These are phyloP conservation scores for Coleophoma crateriformis DNA, from an alignment of 2,329 filamentous ascomycete species.

Conservation along the genomic window DNA sequence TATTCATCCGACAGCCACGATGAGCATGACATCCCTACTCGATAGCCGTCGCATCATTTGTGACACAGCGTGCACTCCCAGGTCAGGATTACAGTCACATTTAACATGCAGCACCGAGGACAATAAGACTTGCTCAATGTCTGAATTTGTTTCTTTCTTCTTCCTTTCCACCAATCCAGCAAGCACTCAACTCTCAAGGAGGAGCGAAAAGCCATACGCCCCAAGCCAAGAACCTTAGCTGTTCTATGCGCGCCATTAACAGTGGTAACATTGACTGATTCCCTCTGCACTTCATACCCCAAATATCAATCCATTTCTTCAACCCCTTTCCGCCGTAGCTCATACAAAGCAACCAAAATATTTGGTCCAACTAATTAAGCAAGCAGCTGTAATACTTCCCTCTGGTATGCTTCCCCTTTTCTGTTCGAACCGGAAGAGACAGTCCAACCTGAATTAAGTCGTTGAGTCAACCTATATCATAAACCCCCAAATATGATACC, in stretches of 20 bases:
- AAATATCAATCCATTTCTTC: conserved; percentile 5
- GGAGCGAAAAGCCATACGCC: neutral
- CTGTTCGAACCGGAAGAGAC: too few relatives aligned
- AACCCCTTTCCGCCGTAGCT: conserved; percentile 3
- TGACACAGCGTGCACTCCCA: too few relatives aligned
- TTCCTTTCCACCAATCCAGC: neutral
- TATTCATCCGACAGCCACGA: too few relatives aligned
- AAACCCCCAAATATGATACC: conserved; percentile 8
- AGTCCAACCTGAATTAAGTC: neutral
- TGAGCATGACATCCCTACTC: too few relatives aligned
- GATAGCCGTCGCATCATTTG: too few relatives aligned
- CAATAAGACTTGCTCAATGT: too few relatives aligned
- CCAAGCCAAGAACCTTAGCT: neutral
- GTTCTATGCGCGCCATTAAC: conserved; percentile 1
- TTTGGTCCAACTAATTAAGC: conserved; percentile 13
- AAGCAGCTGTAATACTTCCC: conserved; percentile 3
- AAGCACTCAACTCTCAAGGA: neutral
- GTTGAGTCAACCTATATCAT: conserved; percentile 4
- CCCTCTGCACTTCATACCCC: neutral
- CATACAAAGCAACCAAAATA: conserved; percentile 15
- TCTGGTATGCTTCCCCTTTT: too few relatives aligned
- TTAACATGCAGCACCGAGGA: too few relatives aligned
- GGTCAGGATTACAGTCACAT: too few relatives aligned
- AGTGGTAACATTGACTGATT: neutral
- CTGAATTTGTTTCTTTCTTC: neutral